These are phyloP conservation scores for Xylariaceae sp. DNA, from an alignment of 2,329 filamentous ascomycete species.

Conservation along the genomic window DNA sequence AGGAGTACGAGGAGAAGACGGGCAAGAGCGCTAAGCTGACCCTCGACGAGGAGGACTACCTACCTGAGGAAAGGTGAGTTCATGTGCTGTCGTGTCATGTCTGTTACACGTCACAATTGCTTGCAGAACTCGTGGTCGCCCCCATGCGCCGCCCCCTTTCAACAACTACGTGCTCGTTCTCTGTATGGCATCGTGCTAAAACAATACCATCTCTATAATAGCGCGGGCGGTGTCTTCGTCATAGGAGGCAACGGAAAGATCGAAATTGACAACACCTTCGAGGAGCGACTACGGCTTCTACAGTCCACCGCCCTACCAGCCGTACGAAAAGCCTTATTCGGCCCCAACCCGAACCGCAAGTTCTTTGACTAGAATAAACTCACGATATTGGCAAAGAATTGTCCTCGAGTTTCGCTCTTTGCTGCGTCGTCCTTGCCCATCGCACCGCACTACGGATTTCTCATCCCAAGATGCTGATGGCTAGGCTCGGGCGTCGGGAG, in stretches of 20 bases:
- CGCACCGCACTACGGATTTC: too few species aligned
- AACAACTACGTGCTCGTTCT: neutral
- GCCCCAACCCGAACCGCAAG: conserved; percentile 90
- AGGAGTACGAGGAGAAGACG: conserved; percentile 77
- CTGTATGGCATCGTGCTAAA: too few species aligned
- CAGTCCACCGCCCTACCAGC: conserved; percentile 79
- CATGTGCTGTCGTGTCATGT: neutral
- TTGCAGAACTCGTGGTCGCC: neutral
- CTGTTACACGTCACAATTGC: neutral
- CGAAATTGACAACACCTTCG: conserved; percentile 97
- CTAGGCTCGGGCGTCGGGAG: too few species aligned
- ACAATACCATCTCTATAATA: conserved; percentile 33
- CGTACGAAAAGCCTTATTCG: conserved; percentile 82
- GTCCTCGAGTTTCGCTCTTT: too few species aligned
- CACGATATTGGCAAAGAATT: neutral
- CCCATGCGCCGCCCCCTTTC: conserved; percentile 10
- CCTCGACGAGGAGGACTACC: conserved; percentile 71
- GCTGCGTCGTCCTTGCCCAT: too few species aligned
- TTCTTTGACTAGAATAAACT: conserved; percentile 70
- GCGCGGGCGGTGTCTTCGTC: conserved; percentile 76
- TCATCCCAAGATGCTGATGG: too few species aligned
- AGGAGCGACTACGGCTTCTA: conserved; percentile 80
- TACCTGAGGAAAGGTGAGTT: conserved; percentile 79
- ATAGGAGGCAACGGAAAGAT: conserved; percentile 86
- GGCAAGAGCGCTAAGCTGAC: conserved; percentile 63